These are phyloP conservation scores for Trebouxia sp. DNA, from an alignment of 139 green algal genomes.

Conservation along the genomic window DNA sequence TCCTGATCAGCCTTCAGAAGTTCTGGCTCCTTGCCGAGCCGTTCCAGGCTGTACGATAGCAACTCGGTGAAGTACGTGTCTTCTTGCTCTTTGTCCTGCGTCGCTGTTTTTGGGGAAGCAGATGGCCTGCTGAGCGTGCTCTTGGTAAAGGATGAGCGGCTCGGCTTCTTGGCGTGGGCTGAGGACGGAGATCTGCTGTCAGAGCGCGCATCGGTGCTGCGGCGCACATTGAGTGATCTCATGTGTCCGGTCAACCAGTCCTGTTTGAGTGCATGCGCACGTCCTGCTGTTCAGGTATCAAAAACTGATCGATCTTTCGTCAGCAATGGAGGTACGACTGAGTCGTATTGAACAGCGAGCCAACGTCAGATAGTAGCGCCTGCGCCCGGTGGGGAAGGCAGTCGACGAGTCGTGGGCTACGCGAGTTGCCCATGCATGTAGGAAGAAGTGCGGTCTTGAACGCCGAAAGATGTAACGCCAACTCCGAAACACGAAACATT, in stretches of 20 bases:
- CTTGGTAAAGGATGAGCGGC: not conserved
- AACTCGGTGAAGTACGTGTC: slow-evolving; percentile 90
- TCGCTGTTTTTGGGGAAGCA: not conserved
- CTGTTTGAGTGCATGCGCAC: too few species aligned
- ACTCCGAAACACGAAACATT: not conserved
- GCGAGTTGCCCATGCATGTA: too few species aligned
- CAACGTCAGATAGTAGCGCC: too few species aligned
- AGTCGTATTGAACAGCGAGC: too few species aligned
- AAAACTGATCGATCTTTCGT: too few species aligned
- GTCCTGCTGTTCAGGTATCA: too few species aligned
- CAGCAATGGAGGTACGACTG: too few species aligned
- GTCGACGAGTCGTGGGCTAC: too few species aligned
- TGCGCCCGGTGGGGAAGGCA: too few species aligned
- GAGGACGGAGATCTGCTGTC: not conserved
- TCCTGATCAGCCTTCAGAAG: slow-evolving; percentile 84
- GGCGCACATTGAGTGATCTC: not conserved
- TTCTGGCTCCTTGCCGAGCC: slow-evolving; percentile 90
- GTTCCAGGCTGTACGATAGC: slow-evolving; percentile 85
- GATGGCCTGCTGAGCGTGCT: not conserved
- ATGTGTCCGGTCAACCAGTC: not conserved
- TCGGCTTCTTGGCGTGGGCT: not conserved
- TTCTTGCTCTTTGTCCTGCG: slow-evolving; percentile 35
- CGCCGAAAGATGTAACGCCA: too few species aligned
- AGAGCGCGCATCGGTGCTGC: not conserved
- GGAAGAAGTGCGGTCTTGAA: too few species aligned